Evolutionary conservation across 1,284 basidiomycete genomes (phyloP).

Genomic region (Megacollybia platyphylla): DNA sequence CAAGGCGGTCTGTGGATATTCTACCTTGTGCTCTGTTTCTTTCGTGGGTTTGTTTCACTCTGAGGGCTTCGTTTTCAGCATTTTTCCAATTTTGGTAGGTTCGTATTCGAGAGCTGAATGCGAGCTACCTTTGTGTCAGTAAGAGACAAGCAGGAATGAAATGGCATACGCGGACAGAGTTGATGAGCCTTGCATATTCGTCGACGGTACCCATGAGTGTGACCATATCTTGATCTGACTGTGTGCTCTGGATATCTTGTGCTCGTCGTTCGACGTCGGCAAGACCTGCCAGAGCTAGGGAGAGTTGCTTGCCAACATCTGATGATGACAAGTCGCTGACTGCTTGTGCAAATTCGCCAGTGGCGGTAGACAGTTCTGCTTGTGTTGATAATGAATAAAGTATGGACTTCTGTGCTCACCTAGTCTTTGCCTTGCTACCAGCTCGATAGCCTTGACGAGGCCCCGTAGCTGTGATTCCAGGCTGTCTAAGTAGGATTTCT

Average conservation of each 20-base stretch:
- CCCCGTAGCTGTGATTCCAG: conserved; percentile 83
- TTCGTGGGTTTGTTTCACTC: conserved; percentile 68
- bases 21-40: conserved; percentile 66
- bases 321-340: conserved; percentile 57
- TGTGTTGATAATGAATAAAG: neutral
- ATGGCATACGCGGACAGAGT: conserved; percentile 68
- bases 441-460: conserved; percentile 76
- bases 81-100: conserved; percentile 73
- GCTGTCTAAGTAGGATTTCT: conserved; percentile 77
- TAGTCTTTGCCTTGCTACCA: conserved; percentile 69
- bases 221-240: conserved; percentile 69
- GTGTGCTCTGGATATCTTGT: conserved; percentile 57
- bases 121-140: conserved; percentile 36
- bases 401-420: conserved; percentile 25
- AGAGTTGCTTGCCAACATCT: conserved; percentile 66
- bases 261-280: conserved; percentile 64
- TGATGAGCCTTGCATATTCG: conserved; percentile 87
- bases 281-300: conserved; percentile 52
- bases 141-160: neutral
- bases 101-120: conserved; percentile 79
- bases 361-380: conserved; percentile 54
- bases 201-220: conserved; percentile 76
- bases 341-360: conserved; percentile 62
- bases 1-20: conserved; percentile 52
- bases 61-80: conserved; percentile 64